Base-by-base conservation (phyloP, 2,329 filamentous ascomycete genomes). In the Fusarium sp. region DNA sequence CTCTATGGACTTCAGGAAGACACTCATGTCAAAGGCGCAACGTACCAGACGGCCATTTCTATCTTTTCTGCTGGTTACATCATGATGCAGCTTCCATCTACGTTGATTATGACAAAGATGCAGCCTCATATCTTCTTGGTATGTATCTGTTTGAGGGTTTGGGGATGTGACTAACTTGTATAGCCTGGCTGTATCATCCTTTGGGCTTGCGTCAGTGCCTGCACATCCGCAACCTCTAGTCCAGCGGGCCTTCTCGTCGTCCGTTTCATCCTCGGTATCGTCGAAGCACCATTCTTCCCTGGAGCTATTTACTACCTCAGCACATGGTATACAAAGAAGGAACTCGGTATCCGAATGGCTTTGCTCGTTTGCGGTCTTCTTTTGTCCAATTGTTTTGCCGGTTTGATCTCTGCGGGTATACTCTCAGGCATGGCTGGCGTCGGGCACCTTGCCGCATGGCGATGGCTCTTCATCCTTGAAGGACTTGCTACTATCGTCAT, bases 81-180 rank as follows among this genome's bases (percentile, higher is more conserved):
- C 9, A 36, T 52, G 33, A 52, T 52, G 49, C 22, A 52, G 9
- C 31, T 52, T 15, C 49, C 49, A 2, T 52, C 49, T 3, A 52
- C 49, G 0, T 11, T 52, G 31, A 52, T 52, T 4, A 36, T 52
- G 22, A 27, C 49, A 52, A 52, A 52, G 33, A 52, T 52, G 33
- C 49, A 52, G 17, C 49, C 49, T 17, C 49, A 36, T n/a, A 25
- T 52, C 10, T 52, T 52, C 33, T 12, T 52, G 4, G 49, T 36
- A 36, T 5, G 47, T 20, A 4, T 27, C 27, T 3, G 0, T 8
- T 27, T 27, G 17, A 7, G 6, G 4, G 4, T 0, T 27, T 27
- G 9, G 9, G 2, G 4, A 12, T 2, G 3, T 7, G 17, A 4
- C 47, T 52, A 36, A 52, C 4, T 14, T 20, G 12, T 27, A 11